phyloP scores from a whole-genome alignment of 1,139 yeast genomes.

The Barnettozyma hawaiiensis region DNA sequence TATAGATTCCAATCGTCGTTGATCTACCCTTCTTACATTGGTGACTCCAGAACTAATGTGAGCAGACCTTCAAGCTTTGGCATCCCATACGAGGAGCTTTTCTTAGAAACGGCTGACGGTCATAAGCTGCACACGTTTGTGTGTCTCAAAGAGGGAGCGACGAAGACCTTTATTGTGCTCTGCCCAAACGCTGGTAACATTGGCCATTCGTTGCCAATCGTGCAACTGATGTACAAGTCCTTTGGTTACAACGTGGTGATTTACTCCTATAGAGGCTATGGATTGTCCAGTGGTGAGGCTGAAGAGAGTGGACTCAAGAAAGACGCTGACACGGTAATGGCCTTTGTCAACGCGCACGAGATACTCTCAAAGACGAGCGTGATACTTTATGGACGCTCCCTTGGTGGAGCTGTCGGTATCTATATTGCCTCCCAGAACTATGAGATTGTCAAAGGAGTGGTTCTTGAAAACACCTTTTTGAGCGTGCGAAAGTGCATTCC shows the following conservation, averaged over 20 bases:
- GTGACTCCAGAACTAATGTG: slow-evolving; percentile 69
- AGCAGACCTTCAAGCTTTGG: slow-evolving; percentile 73
- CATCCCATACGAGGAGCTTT: slow-evolving; percentile 61
- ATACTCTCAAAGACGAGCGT: slow-evolving; percentile 49
- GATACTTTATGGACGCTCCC: slow-evolving; percentile 78
- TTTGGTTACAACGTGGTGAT: slow-evolving; percentile 76
- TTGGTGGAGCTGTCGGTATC: slow-evolving; percentile 94
- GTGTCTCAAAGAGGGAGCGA: slow-evolving; percentile 39
- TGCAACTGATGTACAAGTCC: slow-evolving; percentile 57
- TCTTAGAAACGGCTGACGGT: slow-evolving; percentile 65
- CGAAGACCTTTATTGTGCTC: slow-evolving; percentile 70
- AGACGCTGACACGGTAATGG: slow-evolving; percentile 74
- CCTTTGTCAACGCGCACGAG: slow-evolving; percentile 48
- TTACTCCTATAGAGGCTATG: slow-evolving; percentile 91
- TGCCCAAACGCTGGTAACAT: slow-evolving; percentile 97
- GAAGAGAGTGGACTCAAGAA: slow-evolving; percentile 73
- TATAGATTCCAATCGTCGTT: slow-evolving; percentile 64
- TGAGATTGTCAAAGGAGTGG: slow-evolving; percentile 49
- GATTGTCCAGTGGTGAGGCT: slow-evolving; percentile 74
- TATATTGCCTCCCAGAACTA: slow-evolving; percentile 64
- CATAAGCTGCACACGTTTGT: slow-evolving; percentile 45
- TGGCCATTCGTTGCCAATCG: slow-evolving; percentile 86
- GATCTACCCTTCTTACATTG: slow-evolving; percentile 78
- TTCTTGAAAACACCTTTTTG: slow-evolving; percentile 83
- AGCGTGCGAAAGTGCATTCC: slow-evolving; percentile 79